phyloP scores from a whole-genome alignment of 805 yeast genomes.

The Candida palmyrensis region DNA sequence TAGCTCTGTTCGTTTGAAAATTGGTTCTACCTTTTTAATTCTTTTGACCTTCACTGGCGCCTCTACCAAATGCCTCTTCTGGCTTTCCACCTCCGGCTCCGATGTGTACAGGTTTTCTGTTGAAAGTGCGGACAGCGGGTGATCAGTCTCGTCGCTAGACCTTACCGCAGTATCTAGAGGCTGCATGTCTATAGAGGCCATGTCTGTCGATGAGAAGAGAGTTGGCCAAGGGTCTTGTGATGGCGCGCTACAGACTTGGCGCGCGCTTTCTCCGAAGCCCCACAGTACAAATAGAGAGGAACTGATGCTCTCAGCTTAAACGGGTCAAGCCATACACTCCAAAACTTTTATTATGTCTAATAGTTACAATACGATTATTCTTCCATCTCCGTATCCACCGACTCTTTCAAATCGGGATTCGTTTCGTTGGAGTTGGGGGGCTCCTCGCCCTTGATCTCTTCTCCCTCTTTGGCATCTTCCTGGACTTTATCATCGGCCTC shows the following conservation, averaged over 20 bases:
- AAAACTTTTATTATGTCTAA: neutral
- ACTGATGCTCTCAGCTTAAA: too few relatives aligned
- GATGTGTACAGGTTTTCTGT: neutral
- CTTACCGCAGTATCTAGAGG: too few relatives aligned
- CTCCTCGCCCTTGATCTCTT: too few relatives aligned
- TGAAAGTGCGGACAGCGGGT: conserved; percentile 2
- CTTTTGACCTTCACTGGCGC: conserved; percentile 3
- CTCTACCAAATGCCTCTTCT: conserved; percentile 3
- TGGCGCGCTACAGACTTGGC: too few relatives aligned
- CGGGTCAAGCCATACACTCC: neutral
- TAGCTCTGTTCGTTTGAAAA: neutral
- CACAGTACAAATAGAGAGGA: too few relatives aligned
- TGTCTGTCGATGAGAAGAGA: too few relatives aligned
- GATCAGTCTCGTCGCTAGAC: conserved; percentile 3
- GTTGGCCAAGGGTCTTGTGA: too few relatives aligned
- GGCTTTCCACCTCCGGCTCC: neutral
- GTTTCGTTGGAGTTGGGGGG: neutral
- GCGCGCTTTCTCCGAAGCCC: too few relatives aligned
- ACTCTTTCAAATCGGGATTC: neutral
- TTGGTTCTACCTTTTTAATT: conserved; percentile 1
- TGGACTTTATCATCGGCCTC: neutral
- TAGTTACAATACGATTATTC: neutral
- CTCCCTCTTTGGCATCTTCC: neutral
- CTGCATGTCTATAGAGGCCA: too few relatives aligned
- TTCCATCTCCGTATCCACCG: too few relatives aligned